Evolutionary conservation across 23 red algal species (phyloP).

Genomic region (Gracilaria domingensis): DNA sequence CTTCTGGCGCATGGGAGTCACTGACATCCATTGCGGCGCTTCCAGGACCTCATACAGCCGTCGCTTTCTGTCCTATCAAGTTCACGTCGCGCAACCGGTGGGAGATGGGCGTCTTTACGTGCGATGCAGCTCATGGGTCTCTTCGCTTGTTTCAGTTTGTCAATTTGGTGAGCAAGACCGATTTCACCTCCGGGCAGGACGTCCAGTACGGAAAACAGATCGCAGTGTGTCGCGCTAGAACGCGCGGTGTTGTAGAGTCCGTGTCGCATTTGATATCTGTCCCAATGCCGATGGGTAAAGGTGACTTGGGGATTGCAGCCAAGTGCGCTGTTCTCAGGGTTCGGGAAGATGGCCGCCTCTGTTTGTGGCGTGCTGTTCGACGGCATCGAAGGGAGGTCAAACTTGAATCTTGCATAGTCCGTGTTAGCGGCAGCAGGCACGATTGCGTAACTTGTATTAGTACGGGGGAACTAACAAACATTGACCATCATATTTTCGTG

Average conservation of each 20-base stretch:
- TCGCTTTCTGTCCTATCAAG: slow-evolving; percentile 49
- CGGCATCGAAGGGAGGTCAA: slow-evolving; percentile 20
- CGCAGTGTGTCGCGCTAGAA: slow-evolving; percentile 36
- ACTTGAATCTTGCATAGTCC: slow-evolving; percentile 37
- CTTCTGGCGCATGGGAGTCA: slow-evolving; percentile 38
- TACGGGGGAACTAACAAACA: slow-evolving; percentile 28
- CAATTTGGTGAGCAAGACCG: slow-evolving; percentile 36
- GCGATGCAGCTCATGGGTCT: slow-evolving; percentile 47
- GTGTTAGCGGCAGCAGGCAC: slow-evolving; percentile 33
- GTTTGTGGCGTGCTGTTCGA: slow-evolving; percentile 38
- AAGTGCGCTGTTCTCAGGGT: slow-evolving; percentile 41
- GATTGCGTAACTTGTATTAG: slow-evolving; percentile 27
- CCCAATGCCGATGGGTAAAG: slow-evolving; percentile 21
- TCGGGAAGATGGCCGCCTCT: slow-evolving; percentile 31
- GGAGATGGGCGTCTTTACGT: slow-evolving; percentile 48
- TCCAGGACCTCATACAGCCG: slow-evolving; percentile 72
- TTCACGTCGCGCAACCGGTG: slow-evolving; percentile 31
- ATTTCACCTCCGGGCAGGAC: slow-evolving; percentile 34
- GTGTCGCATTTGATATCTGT: slow-evolving; percentile 38
- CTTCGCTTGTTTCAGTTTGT: slow-evolving; percentile 57
- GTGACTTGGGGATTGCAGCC: slow-evolving; percentile 1
- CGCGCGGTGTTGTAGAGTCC: slow-evolving; percentile 3
- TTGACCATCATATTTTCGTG: slow-evolving; percentile 40
- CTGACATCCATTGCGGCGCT: slow-evolving; percentile 42
- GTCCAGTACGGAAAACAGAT: slow-evolving; percentile 44